Evolutionary conservation across 148 eudicot genomes (phyloP).

Genomic region (Chenopodium suecicum): DNA sequence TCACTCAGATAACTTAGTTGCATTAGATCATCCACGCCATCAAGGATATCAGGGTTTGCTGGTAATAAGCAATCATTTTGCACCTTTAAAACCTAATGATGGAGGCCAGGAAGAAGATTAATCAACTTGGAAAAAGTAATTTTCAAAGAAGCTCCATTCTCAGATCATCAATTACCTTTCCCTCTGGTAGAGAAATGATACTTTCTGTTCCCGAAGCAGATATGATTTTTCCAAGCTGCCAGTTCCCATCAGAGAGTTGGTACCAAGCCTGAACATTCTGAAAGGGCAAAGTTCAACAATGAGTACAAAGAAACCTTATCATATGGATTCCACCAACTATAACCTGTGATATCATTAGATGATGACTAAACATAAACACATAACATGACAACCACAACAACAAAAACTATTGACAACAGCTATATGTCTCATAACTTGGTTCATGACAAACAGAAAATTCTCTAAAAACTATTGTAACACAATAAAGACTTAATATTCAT

Average conservation of each 20-base stretch:
- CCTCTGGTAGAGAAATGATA: conserved; percentile 65
- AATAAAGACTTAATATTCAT: neutral
- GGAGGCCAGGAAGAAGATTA: conserved; percentile 1
- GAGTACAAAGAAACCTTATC: conserved; percentile 9
- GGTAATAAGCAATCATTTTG: conserved; percentile 59
- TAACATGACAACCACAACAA: neutral
- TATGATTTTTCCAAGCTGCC: conserved; percentile 82
- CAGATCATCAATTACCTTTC: conserved; percentile 53
- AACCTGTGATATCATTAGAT: neutral
- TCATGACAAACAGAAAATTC: neutral
- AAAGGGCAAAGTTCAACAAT: conserved; percentile 30
- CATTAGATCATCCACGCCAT: conserved; percentile 96
- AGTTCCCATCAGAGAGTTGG: conserved; percentile 80
- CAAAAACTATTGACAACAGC: neutral
- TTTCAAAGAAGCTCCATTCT: neutral
- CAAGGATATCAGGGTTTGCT: conserved; percentile 94
- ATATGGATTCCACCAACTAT: neutral
- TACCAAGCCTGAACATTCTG: conserved; percentile 90
- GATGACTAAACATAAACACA: neutral
- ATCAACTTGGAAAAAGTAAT: conserved; percentile 15
- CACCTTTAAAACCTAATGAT: conserved; percentile 66
- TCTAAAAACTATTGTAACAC: neutral
- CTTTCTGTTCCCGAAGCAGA: conserved; percentile 62
- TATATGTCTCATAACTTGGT: conserved; percentile 2
- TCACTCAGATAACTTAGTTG: conserved; percentile 92